Conservation (phyloP, 2,329 filamentous ascomycete species). For the Epichloe sibirici region DNA sequence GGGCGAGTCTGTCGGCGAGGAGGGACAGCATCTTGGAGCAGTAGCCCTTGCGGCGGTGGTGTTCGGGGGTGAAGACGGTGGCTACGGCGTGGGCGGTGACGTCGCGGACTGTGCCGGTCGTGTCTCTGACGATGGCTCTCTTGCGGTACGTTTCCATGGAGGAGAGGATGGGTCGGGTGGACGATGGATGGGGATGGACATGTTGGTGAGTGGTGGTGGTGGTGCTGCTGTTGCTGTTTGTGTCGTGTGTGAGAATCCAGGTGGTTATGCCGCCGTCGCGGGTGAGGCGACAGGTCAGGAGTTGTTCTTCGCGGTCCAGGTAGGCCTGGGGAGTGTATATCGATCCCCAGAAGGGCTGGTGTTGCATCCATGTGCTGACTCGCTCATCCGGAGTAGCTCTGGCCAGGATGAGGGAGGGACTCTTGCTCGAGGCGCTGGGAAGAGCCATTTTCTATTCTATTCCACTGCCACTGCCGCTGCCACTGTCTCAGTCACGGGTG, state of each 20-base stretch:
- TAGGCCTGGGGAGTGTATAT: slow-evolving; percentile 44
- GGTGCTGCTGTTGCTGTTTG: background rate
- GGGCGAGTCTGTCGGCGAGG: slow-evolving; percentile 34
- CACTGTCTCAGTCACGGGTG: too few species aligned
- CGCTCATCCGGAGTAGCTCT: slow-evolving; percentile 46
- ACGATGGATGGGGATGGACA: slow-evolving; percentile 19
- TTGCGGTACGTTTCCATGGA: slow-evolving; percentile 55
- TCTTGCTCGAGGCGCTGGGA: background rate
- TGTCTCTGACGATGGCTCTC: slow-evolving; percentile 34
- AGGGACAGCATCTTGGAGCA: slow-evolving; percentile 64
- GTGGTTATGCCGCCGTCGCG: slow-evolving; percentile 45
- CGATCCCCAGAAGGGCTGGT: slow-evolving; percentile 45
- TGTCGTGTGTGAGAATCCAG: slow-evolving; percentile 46
- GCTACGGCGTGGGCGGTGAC: slow-evolving; percentile 61
- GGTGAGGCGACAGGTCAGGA: slow-evolving; percentile 45
- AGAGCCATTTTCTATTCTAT: background rate
- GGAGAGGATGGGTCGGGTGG: slow-evolving; percentile 44
- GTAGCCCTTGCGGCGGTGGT: slow-evolving; percentile 61
- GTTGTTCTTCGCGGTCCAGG: slow-evolving; percentile 44
- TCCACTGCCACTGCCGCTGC: background rate
- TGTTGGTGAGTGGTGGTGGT: background rate
- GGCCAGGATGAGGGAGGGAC: slow-evolving; percentile 26
- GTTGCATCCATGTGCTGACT: slow-evolving; percentile 40
- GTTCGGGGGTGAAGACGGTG: slow-evolving; percentile 62
- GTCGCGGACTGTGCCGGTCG: slow-evolving; percentile 29